phyloP scores from a whole-genome alignment of 306 rosid genomes.

The Psophocarpus tetragonolobus region DNA sequence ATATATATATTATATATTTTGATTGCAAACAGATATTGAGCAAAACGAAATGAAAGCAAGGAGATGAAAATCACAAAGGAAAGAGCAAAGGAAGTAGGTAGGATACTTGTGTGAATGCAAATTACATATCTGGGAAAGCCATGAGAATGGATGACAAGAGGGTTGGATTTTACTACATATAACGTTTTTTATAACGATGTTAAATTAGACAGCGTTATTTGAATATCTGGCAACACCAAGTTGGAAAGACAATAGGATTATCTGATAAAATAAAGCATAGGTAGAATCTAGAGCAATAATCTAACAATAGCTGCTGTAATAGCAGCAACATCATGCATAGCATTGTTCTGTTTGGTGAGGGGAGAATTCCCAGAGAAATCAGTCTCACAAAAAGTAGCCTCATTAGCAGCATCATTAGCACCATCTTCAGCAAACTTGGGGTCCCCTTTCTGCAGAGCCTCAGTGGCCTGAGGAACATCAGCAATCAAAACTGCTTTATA shows the following conservation, averaged over 20 bases:
- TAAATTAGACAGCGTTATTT: background rate
- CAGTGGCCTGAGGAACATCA: conserved; percentile 43
- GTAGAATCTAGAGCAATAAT: conserved; percentile 15
- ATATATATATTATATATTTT: too few species aligned
- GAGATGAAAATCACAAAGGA: background rate
- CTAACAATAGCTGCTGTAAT: conserved; percentile 47
- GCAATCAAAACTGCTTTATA: conserved; percentile 27
- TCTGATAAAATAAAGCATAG: background rate
- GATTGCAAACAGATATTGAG: background rate
- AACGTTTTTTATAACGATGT: background rate
- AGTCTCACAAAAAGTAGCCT: conserved; percentile 43
- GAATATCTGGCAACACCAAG: background rate
- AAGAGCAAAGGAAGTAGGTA: background rate
- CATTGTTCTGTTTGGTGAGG: conserved; percentile 36
- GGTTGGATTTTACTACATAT: conserved; percentile 1
- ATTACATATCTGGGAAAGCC: background rate
- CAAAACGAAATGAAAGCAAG: background rate
- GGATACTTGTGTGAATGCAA: background rate
- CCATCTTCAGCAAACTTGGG: conserved; percentile 50
- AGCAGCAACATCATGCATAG: conserved; percentile 32
- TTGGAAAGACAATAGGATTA: background rate
- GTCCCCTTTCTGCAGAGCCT: conserved; percentile 49
- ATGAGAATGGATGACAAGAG: background rate
- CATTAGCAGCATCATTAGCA: conserved; percentile 42
- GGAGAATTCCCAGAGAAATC: conserved; percentile 39